phyloP scores from a whole-genome alignment of 2,329 filamentous ascomycete species.

The Aspergillus sp. region DNA sequence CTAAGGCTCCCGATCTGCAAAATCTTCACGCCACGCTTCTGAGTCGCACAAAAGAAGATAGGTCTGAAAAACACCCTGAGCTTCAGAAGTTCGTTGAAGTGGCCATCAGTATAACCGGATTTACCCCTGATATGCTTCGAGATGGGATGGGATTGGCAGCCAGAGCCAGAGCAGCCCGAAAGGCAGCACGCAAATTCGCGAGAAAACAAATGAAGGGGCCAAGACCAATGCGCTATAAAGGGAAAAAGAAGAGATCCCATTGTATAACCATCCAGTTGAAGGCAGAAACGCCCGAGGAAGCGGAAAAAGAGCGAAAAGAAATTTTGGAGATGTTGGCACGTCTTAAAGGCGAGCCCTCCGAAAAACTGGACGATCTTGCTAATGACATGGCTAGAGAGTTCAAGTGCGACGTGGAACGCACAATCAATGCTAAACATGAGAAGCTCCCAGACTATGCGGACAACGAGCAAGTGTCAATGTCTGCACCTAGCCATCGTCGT shows the following conservation, averaged over 20 bases:
- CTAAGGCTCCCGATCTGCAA: conserved; percentile 27
- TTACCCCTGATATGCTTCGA: conserved; percentile 6
- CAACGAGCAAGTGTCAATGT: too few species aligned
- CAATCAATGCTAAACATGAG: too few species aligned
- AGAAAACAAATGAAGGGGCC: neutral
- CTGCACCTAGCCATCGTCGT: too few species aligned
- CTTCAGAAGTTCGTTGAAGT: conserved; percentile 34
- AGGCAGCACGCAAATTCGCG: conserved; percentile 13
- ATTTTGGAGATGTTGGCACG: neutral
- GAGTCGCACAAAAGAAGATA: conserved; percentile 33
- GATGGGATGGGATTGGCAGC: neutral
- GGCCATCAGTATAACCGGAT: conserved; percentile 21
- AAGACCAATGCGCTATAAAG: conserved; percentile 1
- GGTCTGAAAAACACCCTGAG: conserved; percentile 23
- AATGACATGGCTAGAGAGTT: neutral
- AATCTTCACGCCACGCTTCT: conserved; percentile 34
- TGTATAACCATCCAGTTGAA: conserved; percentile 11
- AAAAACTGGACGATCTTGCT: neutral
- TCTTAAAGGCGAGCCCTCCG: neutral
- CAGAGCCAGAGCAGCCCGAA: neutral
- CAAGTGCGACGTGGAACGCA: too few species aligned
- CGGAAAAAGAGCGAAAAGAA: neutral
- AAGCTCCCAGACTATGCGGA: too few species aligned
- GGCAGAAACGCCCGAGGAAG: neutral
- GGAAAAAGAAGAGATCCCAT: neutral